Base-by-base conservation (phyloP, 768 basidiomycete genomes). In the Lentinus tigrinus region DNA sequence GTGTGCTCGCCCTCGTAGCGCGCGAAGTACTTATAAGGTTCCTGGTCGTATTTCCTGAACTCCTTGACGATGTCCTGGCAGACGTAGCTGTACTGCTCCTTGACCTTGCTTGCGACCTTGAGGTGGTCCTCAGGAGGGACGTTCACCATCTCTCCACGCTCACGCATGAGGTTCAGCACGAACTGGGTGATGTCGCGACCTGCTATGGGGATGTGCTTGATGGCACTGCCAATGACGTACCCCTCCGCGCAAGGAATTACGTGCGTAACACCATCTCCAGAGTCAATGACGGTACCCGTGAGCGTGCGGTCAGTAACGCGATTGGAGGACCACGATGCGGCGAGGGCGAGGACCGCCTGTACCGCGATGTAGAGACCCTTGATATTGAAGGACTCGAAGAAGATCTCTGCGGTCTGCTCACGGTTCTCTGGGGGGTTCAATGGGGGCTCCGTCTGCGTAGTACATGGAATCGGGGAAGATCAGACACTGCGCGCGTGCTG, bases 351-450 rank as follows among this genome's bases (percentile, higher is more conserved):
- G 5, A 99, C 97, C 36, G 97, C 97, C 72, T 98, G 97, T 0
- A 99, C 97, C 51, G 95, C 97, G 67, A 99, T 98, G 74, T 98
- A 98, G 43, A 98, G 82, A 21, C 96, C 96, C 70, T 95, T 91
- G 77, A 98, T 95, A 75, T 98, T 98, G 86, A 99, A 99, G 0
- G 94, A 96, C 76, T 99, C 97, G 73, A 98, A 99, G 83, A 99
- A 98, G 77, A 98, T 98, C 72, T 98, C 96, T 19, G 97, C 97
- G 0, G 96, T 98, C 73, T 96, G 96, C 74, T 99, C 97, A 67
- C 97, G 83, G 78, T 98, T 99, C 78, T 99, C 97, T 1, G 97
- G 97, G 0, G 96, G 85, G 71, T 99, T 98, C 56, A 99, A 85
- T 23, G 97, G 96, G 4, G 97, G 97, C 70, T 99, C 97, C n/a